A percentile compares a stretch with the other conserved stretches of the same genome.
Evolutionary conservation across 257 asterid species (phyloP).

Genomic region (Nicotiana undulata): DNA sequence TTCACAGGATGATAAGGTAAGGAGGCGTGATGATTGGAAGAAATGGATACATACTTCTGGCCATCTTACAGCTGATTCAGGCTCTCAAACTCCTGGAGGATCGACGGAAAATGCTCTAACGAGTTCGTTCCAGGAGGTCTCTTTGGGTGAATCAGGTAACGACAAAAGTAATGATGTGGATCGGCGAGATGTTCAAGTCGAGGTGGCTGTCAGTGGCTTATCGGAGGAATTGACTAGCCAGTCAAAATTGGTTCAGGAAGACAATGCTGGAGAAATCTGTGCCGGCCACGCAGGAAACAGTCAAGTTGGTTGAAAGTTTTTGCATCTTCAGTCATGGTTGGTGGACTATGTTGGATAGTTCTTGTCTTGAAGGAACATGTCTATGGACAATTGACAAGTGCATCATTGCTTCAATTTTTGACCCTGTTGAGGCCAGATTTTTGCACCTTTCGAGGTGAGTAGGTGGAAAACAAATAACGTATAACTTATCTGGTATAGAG

Average conservation of each 20-base stretch:
- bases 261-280: not conserved
- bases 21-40: slow-evolving; percentile 60
- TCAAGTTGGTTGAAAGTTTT: not conserved
- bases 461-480: not conserved
- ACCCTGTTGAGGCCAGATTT: not conserved
- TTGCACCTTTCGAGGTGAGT: not conserved
- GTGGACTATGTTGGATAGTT: not conserved
- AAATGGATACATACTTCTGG: slow-evolving; percentile 30
- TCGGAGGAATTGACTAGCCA: not conserved
- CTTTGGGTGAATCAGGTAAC: not conserved
- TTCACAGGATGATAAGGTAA: slow-evolving; percentile 54
- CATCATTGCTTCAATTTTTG: not conserved
- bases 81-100: not conserved
- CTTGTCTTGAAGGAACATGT: not conserved
- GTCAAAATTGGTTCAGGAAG: not conserved
- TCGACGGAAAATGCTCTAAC: not conserved
- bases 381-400: not conserved
- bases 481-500: not conserved
- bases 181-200: not conserved
- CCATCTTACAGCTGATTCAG: not conserved
- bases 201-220: not conserved
- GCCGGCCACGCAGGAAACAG: not conserved
- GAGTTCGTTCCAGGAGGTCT: not conserved
- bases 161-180: not conserved
- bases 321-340: not conserved